Base-by-base conservation (phyloP, 805 yeast genomes). In the Suhomyces xylopsoci region DNA sequence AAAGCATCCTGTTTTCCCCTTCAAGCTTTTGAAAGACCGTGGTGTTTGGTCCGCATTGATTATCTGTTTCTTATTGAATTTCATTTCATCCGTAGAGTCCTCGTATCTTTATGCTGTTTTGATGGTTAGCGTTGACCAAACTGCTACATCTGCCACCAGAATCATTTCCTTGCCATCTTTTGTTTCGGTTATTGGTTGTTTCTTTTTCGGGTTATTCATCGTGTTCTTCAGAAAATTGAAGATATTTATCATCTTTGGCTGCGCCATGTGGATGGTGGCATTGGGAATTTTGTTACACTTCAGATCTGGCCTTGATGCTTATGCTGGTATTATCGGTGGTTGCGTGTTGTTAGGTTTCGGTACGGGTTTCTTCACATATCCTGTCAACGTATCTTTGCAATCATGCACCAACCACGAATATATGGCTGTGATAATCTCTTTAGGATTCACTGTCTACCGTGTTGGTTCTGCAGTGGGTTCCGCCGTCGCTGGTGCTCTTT, bases 221-320 rank as follows among this genome's bases (percentile, higher is more conserved):
- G 60, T 56, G 9, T 24, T 47, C 22, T 40, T 54, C 44, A 57
- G 54, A 52, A 55, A 55, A 40, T 58, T 66, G 24, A 64, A 64
- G 55, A 56, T 53, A 4, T 64, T 64, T 50, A 64, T 65, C 45
- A 56, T 65, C 17, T 60, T 58, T 26, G 69, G 69, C 1, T 55
- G 61, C 30, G 48, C 60, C 46, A 52, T 59, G 52, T 65, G 69
- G 69, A 55, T 62, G 47, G 56, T 65, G 7, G 57, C 69, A 40
- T 54, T 64, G 56, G 69, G 69, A 17, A 41, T 65, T 17, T 55
- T 65, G 41, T 48, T 56, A 46, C 61, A 62, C 51, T 65, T 53
- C 54, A 51, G 69, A 51, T 64, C 65, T 24, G 57, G 62, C 19
- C 43, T 45, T 14, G 34, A 38, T 40, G 47, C 62, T 6, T 51